Evolutionary conservation across 352 stramenopile species (phyloP), one percentile per base, ranked within the genome.

Genomic region (Phytophthora multivora): DNA sequence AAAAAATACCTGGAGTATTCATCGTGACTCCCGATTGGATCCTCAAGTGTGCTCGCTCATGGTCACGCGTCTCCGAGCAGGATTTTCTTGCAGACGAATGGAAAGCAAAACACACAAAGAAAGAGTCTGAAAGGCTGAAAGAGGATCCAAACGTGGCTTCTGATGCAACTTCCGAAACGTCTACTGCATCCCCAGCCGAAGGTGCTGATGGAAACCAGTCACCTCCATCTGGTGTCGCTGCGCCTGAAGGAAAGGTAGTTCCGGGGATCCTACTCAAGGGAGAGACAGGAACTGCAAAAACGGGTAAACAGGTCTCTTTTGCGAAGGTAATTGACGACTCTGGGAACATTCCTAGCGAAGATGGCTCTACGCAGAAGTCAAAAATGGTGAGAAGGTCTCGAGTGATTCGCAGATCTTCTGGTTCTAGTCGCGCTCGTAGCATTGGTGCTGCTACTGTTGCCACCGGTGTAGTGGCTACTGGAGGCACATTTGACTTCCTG

Each of bases 401-500:
- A 39, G 59, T 81, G 26, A 51, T 78, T 60, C 71, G 63, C 5
- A 54, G 57, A 23, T 40, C 62, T 41, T 36, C 52, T 58, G 65
- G 64, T 23, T 42, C 35, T 52, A 36, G 35, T 48, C 68, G 65
- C 18, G 30, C 54, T 49, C 59, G 67, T 47, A 54, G 35, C 16
- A 31, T 66, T 52, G 55, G 62, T 30, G 23, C 43, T 25, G 65
- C 71, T 26, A 55, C 79, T 10, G 75, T 84, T 49, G 73, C 73
- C 35, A 88, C 85, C 38, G 86, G 86, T 19, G 68, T 86, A 5
- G 86, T 95, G 19, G 86, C 84, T 10, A 89, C 78, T 51, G 86
- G 86, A 18, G 83, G 85, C 0, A 93, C 86, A 33, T 91, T 95
- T 58, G 86, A 95, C 52, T 95, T 95, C 25, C 51, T 95, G 51